A percentile compares a stretch with the other conserved stretches of the same genome.
These are phyloP conservation scores for Syzygium malaccense DNA, from an alignment of 441 rosid species.

Conservation along the genomic window DNA sequence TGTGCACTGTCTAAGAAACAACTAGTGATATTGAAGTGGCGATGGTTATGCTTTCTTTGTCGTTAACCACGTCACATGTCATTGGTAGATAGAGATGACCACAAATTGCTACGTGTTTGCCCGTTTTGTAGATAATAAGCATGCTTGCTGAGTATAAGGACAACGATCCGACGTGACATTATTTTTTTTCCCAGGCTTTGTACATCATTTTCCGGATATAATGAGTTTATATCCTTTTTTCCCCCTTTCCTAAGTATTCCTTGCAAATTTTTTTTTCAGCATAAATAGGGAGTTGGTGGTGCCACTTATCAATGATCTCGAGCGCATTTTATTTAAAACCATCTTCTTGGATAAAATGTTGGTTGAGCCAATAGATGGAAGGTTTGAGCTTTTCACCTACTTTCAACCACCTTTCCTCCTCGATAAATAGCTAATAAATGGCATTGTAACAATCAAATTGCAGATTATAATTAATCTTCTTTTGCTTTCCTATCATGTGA, in stretches of 20 bases:
- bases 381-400: not conserved
- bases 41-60: not conserved
- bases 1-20: not conserved
- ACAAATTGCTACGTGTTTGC: not conserved
- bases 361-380: not conserved
- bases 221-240: not conserved
- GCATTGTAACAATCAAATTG: not conserved
- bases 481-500: not conserved
- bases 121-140: too few species aligned
- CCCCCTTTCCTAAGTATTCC: not conserved
- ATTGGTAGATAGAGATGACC: not conserved
- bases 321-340: not conserved
- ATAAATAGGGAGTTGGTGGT: not conserved
- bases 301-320: not conserved
- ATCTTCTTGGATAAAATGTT: not conserved
- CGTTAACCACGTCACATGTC: not conserved
- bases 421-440: not conserved
- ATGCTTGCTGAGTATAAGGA: too few species aligned
- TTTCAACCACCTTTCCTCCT: not conserved
- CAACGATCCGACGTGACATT: rapidly evolving
- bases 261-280: not conserved
- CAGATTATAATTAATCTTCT: not conserved
- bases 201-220: not conserved
- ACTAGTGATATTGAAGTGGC: not conserved
- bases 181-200: not conserved